phyloP scores from a whole-genome alignment of 2,329 filamentous ascomycete species.

The Lachnellula willkommii region DNA sequence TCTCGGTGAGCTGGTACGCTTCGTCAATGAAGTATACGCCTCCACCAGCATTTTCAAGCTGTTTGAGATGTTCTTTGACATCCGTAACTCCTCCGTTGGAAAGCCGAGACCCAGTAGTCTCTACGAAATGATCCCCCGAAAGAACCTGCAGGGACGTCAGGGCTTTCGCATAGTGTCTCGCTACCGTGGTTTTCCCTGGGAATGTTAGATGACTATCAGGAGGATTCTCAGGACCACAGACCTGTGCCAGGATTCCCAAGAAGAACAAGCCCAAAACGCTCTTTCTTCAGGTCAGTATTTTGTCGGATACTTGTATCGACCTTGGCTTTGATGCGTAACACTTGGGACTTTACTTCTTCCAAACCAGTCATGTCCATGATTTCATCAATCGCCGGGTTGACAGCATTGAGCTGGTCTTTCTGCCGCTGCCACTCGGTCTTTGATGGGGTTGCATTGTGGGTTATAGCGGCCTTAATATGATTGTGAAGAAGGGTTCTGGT shows the following conservation, averaged over 20 bases:
- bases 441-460: constrained; percentile 29
- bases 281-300: constrained; percentile 45
- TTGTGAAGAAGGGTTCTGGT: constrained; percentile 1
- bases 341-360: constrained; percentile 60
- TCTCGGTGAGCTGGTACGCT: constrained; percentile 65
- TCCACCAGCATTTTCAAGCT: constrained; percentile 57
- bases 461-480: constrained; percentile 12
- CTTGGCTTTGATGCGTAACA: constrained; percentile 57
- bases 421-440: constrained; percentile 56
- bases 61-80: constrained; percentile 51
- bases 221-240: constrained; percentile 23
- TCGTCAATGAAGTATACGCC: constrained; percentile 75
- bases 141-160: constrained; percentile 57
- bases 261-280: constrained; percentile 58
- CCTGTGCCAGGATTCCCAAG: constrained; percentile 73
- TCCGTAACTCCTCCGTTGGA: constrained; percentile 56
- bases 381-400: constrained; percentile 51
- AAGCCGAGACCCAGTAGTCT: constrained; percentile 63
- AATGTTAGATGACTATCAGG: constrained; percentile 25
- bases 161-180: constrained; percentile 63
- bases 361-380: constrained; percentile 69
- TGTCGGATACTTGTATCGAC: constrained; percentile 59
- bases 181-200: constrained; percentile 68
- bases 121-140: constrained; percentile 54
- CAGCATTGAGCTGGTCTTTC: constrained; percentile 48